A percentile compares a stretch with the other conserved stretches of the same genome.
phyloP scores from a whole-genome alignment of 352 stramenopile species.

The Phytophthora sansomeana region DNA sequence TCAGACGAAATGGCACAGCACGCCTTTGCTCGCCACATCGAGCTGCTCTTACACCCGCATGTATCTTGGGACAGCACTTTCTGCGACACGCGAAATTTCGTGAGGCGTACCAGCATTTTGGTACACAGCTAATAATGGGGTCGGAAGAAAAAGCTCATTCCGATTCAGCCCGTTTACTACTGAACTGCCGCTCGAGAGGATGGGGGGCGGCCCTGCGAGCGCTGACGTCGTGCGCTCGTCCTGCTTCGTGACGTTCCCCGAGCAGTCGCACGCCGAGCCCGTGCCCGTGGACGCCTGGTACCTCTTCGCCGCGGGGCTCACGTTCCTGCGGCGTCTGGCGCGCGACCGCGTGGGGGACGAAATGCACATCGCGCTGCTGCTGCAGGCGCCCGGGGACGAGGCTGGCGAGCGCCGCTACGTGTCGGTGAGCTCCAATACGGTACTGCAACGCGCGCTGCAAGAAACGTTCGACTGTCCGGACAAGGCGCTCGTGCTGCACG shows the following conservation, averaged over 20 bases:
- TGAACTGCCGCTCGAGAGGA: constrained; percentile 19
- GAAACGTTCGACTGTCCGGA: constrained; percentile 74
- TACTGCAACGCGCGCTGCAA: constrained; percentile 66
- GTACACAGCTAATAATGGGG: background rate
- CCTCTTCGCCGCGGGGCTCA: constrained; percentile 71
- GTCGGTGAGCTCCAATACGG: constrained; percentile 58
- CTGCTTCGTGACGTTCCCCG: constrained; percentile 86
- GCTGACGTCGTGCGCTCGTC: constrained; percentile 83
- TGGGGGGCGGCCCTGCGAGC: constrained; percentile 74
- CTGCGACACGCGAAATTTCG: constrained; percentile 23
- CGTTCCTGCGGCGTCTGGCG: constrained; percentile 74
- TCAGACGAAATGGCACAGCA: too few species aligned
- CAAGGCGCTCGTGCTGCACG: constrained; percentile 73
- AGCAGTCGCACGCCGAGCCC: constrained; percentile 69
- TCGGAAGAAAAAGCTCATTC: constrained; percentile 21
- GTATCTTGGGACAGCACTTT: constrained; percentile 1
- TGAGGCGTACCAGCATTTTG: constrained; percentile 2
- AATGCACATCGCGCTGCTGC: constrained; percentile 63
- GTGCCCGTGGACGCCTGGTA: constrained; percentile 89
- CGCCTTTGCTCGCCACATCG: background rate
- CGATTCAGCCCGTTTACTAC: constrained; percentile 13
- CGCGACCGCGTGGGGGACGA: constrained; percentile 75
- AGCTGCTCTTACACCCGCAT: background rate
- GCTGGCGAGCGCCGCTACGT: constrained; percentile 60
- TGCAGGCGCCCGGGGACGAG: constrained; percentile 50